Conservation (phyloP, 148 eudicot genomes). For the Salicornia ramosissima region DNA sequence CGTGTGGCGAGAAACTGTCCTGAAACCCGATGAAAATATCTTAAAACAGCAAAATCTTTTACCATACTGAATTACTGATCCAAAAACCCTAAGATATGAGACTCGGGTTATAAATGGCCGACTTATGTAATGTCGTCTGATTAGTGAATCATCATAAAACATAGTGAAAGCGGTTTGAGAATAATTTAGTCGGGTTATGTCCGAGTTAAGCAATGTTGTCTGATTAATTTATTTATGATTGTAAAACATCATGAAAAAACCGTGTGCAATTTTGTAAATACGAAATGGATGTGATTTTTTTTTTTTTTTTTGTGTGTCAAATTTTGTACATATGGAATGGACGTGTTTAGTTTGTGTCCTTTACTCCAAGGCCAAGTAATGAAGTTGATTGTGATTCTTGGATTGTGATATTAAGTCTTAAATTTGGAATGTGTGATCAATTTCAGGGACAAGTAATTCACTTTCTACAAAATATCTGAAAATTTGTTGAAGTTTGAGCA, state of each 20-base stretch:
- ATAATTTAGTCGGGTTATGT: background rate
- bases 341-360: background rate
- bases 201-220: background rate
- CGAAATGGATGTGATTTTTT: background rate
- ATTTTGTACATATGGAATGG: background rate
- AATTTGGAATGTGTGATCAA: background rate
- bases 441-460: background rate
- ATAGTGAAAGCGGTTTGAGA: too few species aligned
- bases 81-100: too few species aligned
- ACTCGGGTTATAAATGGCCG: too few species aligned
- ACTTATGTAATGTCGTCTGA: too few species aligned
- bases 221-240: background rate
- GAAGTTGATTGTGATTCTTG: background rate
- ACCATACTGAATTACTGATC: conserved; percentile 7
- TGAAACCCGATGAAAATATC: background rate
- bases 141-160: too few species aligned
- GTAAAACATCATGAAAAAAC: background rate
- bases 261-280: background rate
- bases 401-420: background rate
- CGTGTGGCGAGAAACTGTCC: background rate
- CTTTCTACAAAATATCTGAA: background rate
- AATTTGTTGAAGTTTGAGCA: background rate
- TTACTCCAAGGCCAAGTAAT: background rate
- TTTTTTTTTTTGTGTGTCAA: too few species aligned
- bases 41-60: background rate